A percentile compares a stretch with the other conserved stretches of the same genome.
These are phyloP conservation scores for Forsythia viridissima DNA, from an alignment of 257 asterid genomes.

Conservation along the genomic window DNA sequence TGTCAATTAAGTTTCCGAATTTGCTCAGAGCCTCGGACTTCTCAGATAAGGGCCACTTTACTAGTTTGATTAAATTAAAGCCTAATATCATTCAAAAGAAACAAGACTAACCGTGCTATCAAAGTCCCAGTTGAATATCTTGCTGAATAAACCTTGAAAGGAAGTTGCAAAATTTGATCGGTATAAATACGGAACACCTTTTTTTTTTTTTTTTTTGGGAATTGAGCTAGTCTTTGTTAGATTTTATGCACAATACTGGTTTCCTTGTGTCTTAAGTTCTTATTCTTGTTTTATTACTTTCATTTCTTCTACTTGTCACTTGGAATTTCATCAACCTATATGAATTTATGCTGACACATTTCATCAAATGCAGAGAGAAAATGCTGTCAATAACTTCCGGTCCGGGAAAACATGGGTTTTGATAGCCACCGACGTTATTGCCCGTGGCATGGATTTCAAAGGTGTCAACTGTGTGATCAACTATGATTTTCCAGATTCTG, in stretches of 20 bases:
- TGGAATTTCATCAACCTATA: background rate
- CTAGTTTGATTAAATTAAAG: background rate
- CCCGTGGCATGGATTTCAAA: constrained; percentile 98
- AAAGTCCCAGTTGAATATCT: background rate
- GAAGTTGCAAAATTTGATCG: background rate
- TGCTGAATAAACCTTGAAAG: background rate
- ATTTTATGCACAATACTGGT: background rate
- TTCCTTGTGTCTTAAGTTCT: background rate
- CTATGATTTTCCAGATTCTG: constrained; percentile 88
- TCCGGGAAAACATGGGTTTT: constrained; percentile 94
- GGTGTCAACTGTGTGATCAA: constrained; percentile 87
- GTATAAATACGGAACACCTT: background rate
- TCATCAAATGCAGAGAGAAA: constrained; percentile 60
- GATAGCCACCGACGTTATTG: constrained; percentile 87
- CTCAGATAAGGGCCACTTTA: background rate
- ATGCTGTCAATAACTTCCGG: constrained; percentile 77
- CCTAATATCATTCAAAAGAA: background rate
- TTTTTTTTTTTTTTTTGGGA: too few species aligned
- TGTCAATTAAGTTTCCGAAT: background rate
- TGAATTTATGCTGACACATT: constrained; percentile 1
- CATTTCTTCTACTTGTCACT: background rate
- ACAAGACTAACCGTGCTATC: background rate
- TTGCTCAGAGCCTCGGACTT: background rate
- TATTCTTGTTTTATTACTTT: background rate
- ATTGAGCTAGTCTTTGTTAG: background rate